Base-by-base conservation (phyloP, 2,329 filamentous ascomycete genomes). In the Moelleriella libera region DNA sequence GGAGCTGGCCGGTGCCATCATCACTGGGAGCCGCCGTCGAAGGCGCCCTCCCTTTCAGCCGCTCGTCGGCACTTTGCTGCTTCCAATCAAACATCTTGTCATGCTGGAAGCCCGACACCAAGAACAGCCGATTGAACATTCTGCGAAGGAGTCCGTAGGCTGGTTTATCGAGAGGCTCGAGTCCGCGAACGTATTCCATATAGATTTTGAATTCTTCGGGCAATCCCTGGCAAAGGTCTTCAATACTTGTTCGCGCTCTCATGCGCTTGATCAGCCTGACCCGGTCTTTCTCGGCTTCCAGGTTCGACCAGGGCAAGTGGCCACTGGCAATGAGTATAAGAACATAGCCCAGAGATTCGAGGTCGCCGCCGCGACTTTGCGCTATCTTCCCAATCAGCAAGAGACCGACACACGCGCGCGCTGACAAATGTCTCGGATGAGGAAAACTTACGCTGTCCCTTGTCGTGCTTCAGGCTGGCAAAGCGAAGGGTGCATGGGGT, bases 61-160 rank as follows among this genome's bases (percentile, higher is more conserved):
- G 34, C 47, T 57, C 55, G 29, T 50, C 7, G 44, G 52, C 56
- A 21, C 40, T 43, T 46, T 55, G 59, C 50, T 57, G 54, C 5
- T 83, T 86, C 83, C 82, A 86, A 68, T 87, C 82, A 59, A 85
- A 86, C 52, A 86, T 80, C 57, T 86, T 84, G 67, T 87, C 82
- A 63, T 85, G 83, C 65, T 83, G 78, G 73, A 85, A 85, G 45
- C 82, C 82, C 60, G 83, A 76, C 49, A 80, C 75, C 54, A 80
- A 76, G 61, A 85, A 85, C 49, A 85, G 71, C 58, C 83, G 77
- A 52, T 80, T 77, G 75, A 87, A 86, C 62, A 85, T 84, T 73
- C 81, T 82, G 62, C 81, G 78, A 47, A 86, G 77, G 67, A 85
- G 85, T 7, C 76, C 80, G 68, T 87, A 87, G 63, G 86, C 78